A percentile compares a stretch with the other conserved stretches of the same genome.
Conservation (phyloP, 148 eudicot genomes). For the Vaccinium darrowii region DNA sequence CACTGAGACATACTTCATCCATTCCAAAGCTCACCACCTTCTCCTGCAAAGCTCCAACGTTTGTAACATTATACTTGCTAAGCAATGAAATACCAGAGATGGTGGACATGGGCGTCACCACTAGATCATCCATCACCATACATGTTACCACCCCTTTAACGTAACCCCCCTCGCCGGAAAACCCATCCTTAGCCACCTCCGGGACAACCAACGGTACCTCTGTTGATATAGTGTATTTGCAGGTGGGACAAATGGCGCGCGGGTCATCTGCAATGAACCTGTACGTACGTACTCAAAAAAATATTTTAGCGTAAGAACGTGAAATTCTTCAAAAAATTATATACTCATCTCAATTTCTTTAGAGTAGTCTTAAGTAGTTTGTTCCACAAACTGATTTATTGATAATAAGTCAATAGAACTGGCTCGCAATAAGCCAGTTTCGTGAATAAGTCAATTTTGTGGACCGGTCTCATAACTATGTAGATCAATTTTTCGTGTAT, state of each 20-base stretch:
- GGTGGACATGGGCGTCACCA: constrained; percentile 29
- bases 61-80: constrained; percentile 18
- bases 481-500: too few species aligned
- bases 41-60: constrained; percentile 23
- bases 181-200: neutral
- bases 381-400: too few species aligned
- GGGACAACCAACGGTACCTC: neutral
- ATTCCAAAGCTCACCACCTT: constrained; percentile 18
- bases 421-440: too few species aligned
- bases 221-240: neutral
- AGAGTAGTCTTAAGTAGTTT: too few species aligned
- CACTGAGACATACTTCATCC: constrained; percentile 3
- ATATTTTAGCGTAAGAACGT: neutral
- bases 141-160: constrained; percentile 24
- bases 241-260: neutral
- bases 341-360: too few species aligned
- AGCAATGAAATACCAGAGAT: constrained; percentile 26
- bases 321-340: neutral
- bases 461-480: too few species aligned
- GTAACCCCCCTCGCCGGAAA: neutral
- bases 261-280: neutral
- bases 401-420: too few species aligned
- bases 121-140: neutral
- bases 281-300: neutral
- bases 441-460: too few species aligned